Evolutionary conservation across 306 rosid genomes (phyloP).

Genomic region (Fagus sylvatica): DNA sequence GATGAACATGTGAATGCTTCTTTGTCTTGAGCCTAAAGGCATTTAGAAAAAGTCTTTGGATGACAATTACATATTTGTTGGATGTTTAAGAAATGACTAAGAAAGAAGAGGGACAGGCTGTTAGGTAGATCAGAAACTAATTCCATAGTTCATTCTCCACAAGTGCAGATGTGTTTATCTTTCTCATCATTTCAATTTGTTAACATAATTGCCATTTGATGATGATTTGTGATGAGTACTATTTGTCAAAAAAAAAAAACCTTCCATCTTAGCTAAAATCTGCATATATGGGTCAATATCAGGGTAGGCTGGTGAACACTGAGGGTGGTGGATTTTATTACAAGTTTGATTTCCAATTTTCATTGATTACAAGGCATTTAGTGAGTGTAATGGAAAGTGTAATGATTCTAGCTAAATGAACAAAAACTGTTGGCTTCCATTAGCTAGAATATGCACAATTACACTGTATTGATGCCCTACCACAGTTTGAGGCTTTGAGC

Average conservation of each 20-base stretch:
- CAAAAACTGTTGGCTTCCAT: not conserved
- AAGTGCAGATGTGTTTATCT: not conserved
- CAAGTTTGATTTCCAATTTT: not conserved
- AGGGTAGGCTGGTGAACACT: slow-evolving; percentile 15
- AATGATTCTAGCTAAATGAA: not conserved
- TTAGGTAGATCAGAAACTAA: not conserved
- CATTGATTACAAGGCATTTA: slow-evolving; percentile 1
- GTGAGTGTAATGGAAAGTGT: not conserved
- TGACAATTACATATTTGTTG: slow-evolving; percentile 20
- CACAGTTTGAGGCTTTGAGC: not conserved
- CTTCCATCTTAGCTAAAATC: not conserved
- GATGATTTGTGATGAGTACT: slow-evolving; percentile 10
- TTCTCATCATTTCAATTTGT: not conserved
- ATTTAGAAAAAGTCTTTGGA: slow-evolving; percentile 8
- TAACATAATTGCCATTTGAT: slow-evolving; percentile 16
- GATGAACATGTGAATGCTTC: slow-evolving; percentile 19
- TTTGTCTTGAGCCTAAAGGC: slow-evolving; percentile 25
- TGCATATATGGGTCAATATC: slow-evolving; percentile 9
- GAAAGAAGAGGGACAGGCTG: not conserved
- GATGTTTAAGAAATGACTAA: slow-evolving; percentile 10
- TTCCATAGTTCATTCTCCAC: not conserved
- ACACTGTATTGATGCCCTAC: not conserved
- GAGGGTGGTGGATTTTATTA: not conserved
- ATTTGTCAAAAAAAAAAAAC: not conserved
- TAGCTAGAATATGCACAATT: not conserved